Conservation (phyloP, 345 rosid genomes). For the Cardamine chenopodiifolia region DNA sequence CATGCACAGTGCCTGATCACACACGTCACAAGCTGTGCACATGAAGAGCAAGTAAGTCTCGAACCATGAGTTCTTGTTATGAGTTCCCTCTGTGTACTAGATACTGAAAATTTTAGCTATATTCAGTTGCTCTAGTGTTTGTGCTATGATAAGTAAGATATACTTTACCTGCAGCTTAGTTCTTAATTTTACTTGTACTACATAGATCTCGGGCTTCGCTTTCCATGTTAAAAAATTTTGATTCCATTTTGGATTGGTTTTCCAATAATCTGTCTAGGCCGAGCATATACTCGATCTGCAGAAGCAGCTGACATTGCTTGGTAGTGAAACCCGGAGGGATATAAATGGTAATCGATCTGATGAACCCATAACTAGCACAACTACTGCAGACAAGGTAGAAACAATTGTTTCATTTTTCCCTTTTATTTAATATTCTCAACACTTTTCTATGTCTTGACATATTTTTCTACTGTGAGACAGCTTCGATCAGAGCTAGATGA, state of each 20-base stretch:
- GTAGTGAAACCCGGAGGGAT: slow-evolving; percentile 70
- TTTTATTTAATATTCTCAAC: neutral
- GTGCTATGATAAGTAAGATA: neutral
- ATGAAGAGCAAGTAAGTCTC: slow-evolving; percentile 38
- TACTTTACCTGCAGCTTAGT: neutral
- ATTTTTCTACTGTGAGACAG: slow-evolving; percentile 47
- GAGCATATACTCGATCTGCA: slow-evolving; percentile 82
- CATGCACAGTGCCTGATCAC: slow-evolving; percentile 90
- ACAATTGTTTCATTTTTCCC: neutral
- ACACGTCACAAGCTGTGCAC: slow-evolving; percentile 41
- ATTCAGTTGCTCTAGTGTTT: neutral
- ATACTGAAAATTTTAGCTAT: neutral
- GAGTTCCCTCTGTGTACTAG: slow-evolving; percentile 4
- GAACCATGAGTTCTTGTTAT: slow-evolving; percentile 8
- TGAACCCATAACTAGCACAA: slow-evolving; percentile 63
- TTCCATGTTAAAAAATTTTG: slow-evolving; percentile 8
- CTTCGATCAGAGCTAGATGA: slow-evolving; percentile 89
- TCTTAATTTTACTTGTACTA: neutral
- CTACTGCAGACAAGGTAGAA: slow-evolving; percentile 75
- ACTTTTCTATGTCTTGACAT: slow-evolving; percentile 13
- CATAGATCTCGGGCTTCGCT: neutral
- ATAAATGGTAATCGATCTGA: slow-evolving; percentile 61
- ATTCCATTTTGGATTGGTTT: slow-evolving; percentile 18
- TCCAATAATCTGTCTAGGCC: slow-evolving; percentile 54
- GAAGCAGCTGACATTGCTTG: slow-evolving; percentile 85